These are phyloP conservation scores for Vigna reflexopilosa DNA, from an alignment of 306 rosid genomes.

Conservation along the genomic window DNA sequence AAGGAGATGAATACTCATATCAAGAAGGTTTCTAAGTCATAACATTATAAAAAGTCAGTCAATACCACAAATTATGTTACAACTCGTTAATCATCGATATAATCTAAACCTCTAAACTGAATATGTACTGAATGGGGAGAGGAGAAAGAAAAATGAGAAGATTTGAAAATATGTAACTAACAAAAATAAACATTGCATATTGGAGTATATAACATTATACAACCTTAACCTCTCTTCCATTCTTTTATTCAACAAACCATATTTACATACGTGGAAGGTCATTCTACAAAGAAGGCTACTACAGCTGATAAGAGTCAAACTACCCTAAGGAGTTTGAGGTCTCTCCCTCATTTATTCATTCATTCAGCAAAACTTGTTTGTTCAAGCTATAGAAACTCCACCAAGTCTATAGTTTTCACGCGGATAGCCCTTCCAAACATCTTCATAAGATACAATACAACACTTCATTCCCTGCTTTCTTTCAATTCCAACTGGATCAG, in stretches of 20 bases:
- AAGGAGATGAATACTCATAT: neutral
- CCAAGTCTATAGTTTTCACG: constrained; percentile 33
- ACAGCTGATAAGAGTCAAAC: constrained; percentile 48
- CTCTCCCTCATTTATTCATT: constrained; percentile 46
- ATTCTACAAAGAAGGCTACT: constrained; percentile 51
- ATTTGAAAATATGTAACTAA: neutral
- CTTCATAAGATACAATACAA: constrained; percentile 48
- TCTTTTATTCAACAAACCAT: constrained; percentile 70
- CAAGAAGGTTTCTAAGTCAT: neutral
- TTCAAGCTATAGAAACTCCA: constrained; percentile 34
- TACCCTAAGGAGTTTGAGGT: constrained; percentile 35
- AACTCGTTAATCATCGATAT: neutral
- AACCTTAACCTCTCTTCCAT: constrained; percentile 35
- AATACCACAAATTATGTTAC: neutral
- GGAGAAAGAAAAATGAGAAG: neutral
- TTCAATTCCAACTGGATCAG: constrained; percentile 28
- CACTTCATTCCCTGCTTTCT: constrained; percentile 53
- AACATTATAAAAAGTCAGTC: neutral
- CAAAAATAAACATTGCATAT: constrained; percentile 32
- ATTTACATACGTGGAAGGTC: constrained; percentile 66
- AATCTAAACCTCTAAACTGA: neutral
- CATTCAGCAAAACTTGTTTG: constrained; percentile 43
- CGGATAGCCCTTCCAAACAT: constrained; percentile 41
- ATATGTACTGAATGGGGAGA: neutral
- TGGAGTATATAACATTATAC: constrained; percentile 43